Base-by-base conservation (phyloP, 176 grass and related monocot genomes). In the Phyllostachys edulis region DNA sequence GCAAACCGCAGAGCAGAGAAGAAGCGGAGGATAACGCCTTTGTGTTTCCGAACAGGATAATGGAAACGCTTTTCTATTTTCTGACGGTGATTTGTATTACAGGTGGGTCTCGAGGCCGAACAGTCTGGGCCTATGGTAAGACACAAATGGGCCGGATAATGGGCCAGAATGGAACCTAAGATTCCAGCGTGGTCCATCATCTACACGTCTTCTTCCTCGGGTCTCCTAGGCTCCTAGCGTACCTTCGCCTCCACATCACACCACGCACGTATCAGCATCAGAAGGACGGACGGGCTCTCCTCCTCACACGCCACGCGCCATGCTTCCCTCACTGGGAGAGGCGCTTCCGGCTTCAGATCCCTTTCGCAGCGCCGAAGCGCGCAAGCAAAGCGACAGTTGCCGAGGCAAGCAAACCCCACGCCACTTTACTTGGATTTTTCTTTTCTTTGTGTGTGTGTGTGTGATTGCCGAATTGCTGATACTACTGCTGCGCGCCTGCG, bases 301-400 rank as follows among this genome's bases (percentile, higher is more conserved):
- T 10, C 21, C 13, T 1, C 86, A 60, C 79, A 6, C 18, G 80
- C 56, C 66, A 72, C 57, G 60, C 82, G 29, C 59, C 37, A 59
- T 15, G 13, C 46, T 12, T 65, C 16, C 11, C 8, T 45, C 15
- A 39, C 37, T 23, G 77, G 63, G 11, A 50, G 66, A 42, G 23
- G 57, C 67, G 67, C 39, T 32, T 37, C 56, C 50, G 61, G 39
- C 37, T 72, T 72, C 66, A 4, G 44, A 52, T 36, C 5, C 37
- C 15, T 2, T 15, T 72, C 32, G 18, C 55, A 4, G 20, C 37
- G 84, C 21, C 56, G 78, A 59, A 26, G 60, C 73, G 73, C 38
- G 79, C 79, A 86, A 90, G 83, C 47, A 39, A 90, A 70, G 84
- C 74, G 18, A 87, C 67, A 11, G 59, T 45, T 90, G 50, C 84